Conservation (phyloP, 2,329 filamentous ascomycete genomes). For the Fusarium oligoseptatum region DNA sequence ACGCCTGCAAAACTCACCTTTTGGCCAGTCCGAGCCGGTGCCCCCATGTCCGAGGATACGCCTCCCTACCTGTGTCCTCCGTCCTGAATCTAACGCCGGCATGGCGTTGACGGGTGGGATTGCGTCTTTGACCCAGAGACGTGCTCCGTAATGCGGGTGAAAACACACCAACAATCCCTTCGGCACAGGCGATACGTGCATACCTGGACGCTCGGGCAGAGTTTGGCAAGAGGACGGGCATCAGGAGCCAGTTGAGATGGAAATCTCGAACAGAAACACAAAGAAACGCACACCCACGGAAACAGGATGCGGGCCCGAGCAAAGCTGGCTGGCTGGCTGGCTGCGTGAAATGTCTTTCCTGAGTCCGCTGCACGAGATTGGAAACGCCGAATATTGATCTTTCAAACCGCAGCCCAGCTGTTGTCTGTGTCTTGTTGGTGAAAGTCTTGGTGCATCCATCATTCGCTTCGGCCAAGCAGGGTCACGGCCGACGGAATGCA, state of each 20-base stretch:
- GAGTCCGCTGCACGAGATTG: conserved; percentile 24
- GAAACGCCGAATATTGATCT: conserved; percentile 19
- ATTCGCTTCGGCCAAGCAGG: conserved; percentile 34
- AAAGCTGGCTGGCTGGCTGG: conserved; percentile 16
- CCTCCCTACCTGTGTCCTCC: conserved; percentile 5
- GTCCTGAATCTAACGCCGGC: conserved; percentile 21
- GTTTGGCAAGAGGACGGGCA: conserved; percentile 9
- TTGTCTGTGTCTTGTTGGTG: conserved; percentile 26
- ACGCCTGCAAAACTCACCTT: conserved; percentile 6
- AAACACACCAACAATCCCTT: conserved; percentile 6
- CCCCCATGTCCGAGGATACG: conserved; percentile 22
- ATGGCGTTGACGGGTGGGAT: conserved; percentile 15
- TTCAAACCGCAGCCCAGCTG: conserved; percentile 20
- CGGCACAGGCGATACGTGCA: conserved; percentile 4
- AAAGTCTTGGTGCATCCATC: conserved; percentile 14
- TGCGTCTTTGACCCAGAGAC: neutral
- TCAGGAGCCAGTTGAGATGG: conserved; percentile 2
- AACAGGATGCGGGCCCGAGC: conserved; percentile 12
- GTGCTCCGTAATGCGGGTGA: neutral
- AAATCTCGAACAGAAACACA: conserved; percentile 18
- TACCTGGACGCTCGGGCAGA: conserved; percentile 11
- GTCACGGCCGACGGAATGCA: conserved; percentile 34
- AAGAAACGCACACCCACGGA: conserved; percentile 20
- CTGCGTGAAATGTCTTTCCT: conserved; percentile 34
- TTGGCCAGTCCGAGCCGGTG: conserved; percentile 4